Base-by-base conservation (phyloP, 106 monocot species). In the Dioscorea alata region DNA sequence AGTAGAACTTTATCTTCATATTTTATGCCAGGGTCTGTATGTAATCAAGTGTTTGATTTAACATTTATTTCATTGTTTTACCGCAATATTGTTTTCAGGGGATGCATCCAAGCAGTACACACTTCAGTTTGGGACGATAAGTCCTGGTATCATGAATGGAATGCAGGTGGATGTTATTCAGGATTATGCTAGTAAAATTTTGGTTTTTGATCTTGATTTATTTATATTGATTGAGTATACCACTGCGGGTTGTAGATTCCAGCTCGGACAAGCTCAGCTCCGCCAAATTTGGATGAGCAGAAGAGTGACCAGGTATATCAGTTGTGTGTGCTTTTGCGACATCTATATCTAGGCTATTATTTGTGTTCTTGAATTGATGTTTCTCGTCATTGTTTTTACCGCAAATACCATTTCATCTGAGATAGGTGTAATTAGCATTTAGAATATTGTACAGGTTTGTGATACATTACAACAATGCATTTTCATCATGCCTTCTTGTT, bases 201-300 rank as follows among this genome's bases (percentile, higher is more conserved):
- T 34, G 7, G 34, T n/a, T 34, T 34, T 34, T 34, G 7, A 34
- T 34, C 34, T 34, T 34, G 34, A 34, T 34, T 7, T 34, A 34
- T n/a, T n/a, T n/a, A n/a, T n/a, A n/a, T n/a, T n/a, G n/a, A n/a
- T n/a, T n/a, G n/a, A n/a, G n/a, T n/a, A n/a, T n/a, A n/a, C n/a
- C n/a, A n/a, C n/a, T n/a, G n/a, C n/a, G n/a, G 42, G 42, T 42
- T 15, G 54, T 19, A 54, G 54, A 54, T 54, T 54, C 54, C 54
- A 18, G 54, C 54, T 3, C 54, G 54, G 19, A 54, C 8, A 20
- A 91, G 75, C 69, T 85, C 85, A 25, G 96, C 96, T 21, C 96
- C 96, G 24, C 96, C 96, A 33, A 97, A 97, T 78, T 70, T 97
- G 22, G 92, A 92, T 65, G 96, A 97, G 62, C 96, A 90, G 79